Base-by-base conservation (phyloP, 2,329 filamentous ascomycete species). In the Diaporthe sp. region DNA sequence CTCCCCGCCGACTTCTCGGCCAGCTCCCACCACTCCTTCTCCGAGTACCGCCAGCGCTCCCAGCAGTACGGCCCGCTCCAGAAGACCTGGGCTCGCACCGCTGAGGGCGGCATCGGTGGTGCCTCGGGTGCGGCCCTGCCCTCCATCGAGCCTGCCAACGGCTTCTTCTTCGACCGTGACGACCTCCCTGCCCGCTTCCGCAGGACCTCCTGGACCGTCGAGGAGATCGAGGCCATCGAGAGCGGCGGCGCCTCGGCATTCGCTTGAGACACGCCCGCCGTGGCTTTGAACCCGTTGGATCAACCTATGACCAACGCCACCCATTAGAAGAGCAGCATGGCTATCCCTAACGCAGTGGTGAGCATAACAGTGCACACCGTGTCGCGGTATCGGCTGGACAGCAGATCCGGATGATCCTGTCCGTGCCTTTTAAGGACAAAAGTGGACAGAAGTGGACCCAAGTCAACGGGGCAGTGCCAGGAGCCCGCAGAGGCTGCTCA, bases 191-290 rank as follows among this genome's bases (percentile, higher is more conserved):
- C 88, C 76, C 91, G 96, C 79, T 99, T 98, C 90, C 91, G 92
- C 81, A 90, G 95, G 77, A 86, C 90, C 65, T 89, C 91, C 17
- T 94, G 96, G 85, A 92, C 90, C 50, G 85, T 92, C 79, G 92
- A 92, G 56, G 97, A 99, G 90, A 99, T 99, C 75, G 97, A 98
- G 84, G 96, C 95, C 30, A 90, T 99, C 81, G 95, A 98, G 90
- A 97, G 94, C 72, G 97, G 96, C 72, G 97, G 97, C 73, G 97
- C 96, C 44, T 85, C 88, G 47, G 82, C 88, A 73, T 84, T 88
- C 77, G 85, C 86, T 76, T 90, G 81, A 86, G 56, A 50, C 4
- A 19, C 12, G 8, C 19, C 32, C 19, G 30, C 5, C 75, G 13
- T 37, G 30, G 63, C 32, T 22, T 1, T 51, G 44, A 66, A 35